Conservation (phyloP, 2,329 filamentous ascomycete genomes). For the Sphaerulina populicola region DNA sequence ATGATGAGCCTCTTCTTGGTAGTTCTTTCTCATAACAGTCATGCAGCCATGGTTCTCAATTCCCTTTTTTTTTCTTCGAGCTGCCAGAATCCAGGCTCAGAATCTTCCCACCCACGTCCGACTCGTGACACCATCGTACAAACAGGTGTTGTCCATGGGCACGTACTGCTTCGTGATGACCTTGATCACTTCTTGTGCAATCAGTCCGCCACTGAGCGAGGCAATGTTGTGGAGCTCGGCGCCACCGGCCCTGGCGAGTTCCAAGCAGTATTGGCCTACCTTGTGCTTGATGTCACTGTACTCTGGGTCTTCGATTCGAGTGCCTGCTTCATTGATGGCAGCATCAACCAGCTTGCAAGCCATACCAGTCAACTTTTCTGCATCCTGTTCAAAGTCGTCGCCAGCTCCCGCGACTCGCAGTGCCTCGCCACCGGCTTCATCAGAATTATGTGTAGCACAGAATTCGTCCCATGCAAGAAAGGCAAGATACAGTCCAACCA, state of each 20-base stretch:
- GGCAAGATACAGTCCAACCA: conserved; percentile 44
- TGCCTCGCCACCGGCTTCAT: conserved; percentile 30
- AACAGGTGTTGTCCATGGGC: conserved; percentile 54
- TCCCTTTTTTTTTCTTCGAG: background rate
- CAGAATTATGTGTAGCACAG: conserved; percentile 33
- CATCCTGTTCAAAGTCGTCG: conserved; percentile 32
- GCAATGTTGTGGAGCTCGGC: conserved; percentile 90
- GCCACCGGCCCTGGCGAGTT: conserved; percentile 62
- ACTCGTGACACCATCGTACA: conserved; percentile 55
- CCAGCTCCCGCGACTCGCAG: conserved; percentile 33
- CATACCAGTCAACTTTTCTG: conserved; percentile 37
- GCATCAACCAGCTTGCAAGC: conserved; percentile 37
- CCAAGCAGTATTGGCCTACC: conserved; percentile 34
- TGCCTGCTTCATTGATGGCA: conserved; percentile 38
- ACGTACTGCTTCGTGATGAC: conserved; percentile 62
- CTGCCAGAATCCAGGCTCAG: conserved; percentile 1
- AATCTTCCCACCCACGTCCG: conserved; percentile 35
- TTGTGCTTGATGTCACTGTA: conserved; percentile 33
- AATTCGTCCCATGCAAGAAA: conserved; percentile 46
- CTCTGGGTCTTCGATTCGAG: conserved; percentile 37
- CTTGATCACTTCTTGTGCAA: conserved; percentile 96
- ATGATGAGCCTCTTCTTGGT: no score
- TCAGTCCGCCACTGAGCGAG: conserved; percentile 77
- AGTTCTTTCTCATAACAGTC: background rate
- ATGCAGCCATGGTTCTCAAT: background rate